A percentile compares a stretch with the other conserved stretches of the same genome.
Evolutionary conservation across 1,284 basidiomycete genomes (phyloP).

Genomic region (Ustilago shanxiensis): DNA sequence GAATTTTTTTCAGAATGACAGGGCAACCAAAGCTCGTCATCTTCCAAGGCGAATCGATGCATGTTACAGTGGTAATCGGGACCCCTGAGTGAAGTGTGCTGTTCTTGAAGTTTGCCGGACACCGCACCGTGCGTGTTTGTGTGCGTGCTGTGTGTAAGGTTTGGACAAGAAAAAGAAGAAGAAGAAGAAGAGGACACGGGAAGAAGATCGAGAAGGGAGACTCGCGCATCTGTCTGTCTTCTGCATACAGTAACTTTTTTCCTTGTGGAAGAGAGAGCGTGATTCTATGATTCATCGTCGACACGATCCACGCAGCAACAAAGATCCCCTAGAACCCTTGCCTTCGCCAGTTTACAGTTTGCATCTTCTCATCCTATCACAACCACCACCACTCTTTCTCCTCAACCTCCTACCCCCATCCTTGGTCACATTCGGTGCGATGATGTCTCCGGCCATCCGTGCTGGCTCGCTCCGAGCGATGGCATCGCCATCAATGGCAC

Average conservation of each 20-base stretch:
- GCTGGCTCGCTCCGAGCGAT: conserved; percentile 45
- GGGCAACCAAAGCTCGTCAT: neutral
- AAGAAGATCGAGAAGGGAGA: neutral
- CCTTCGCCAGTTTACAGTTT: neutral
- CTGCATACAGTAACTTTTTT: neutral
- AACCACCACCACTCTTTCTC: conserved; percentile 30
- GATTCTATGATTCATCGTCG: neutral
- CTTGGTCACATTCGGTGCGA: conserved; percentile 8
- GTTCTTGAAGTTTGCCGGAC: neutral
- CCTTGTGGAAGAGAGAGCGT: neutral
- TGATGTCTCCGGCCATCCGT: conserved; percentile 49
- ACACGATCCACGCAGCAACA: neutral
- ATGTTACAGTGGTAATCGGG: neutral
- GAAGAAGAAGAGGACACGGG: neutral
- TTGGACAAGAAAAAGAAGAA: too few relatives aligned
- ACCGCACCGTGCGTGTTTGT: neutral
- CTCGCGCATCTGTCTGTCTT: neutral
- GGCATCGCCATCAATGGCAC: conserved; percentile 25
- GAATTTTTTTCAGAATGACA: neutral
- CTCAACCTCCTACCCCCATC: neutral
- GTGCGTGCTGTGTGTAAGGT: too few relatives aligned
- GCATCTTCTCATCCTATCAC: neutral
- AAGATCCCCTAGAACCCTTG: neutral
- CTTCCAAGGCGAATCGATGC: conserved; percentile 5
- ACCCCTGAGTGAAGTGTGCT: neutral